These are phyloP conservation scores for Monosporascus sp. DNA, from an alignment of 2,329 filamentous ascomycete genomes.

Conservation along the genomic window DNA sequence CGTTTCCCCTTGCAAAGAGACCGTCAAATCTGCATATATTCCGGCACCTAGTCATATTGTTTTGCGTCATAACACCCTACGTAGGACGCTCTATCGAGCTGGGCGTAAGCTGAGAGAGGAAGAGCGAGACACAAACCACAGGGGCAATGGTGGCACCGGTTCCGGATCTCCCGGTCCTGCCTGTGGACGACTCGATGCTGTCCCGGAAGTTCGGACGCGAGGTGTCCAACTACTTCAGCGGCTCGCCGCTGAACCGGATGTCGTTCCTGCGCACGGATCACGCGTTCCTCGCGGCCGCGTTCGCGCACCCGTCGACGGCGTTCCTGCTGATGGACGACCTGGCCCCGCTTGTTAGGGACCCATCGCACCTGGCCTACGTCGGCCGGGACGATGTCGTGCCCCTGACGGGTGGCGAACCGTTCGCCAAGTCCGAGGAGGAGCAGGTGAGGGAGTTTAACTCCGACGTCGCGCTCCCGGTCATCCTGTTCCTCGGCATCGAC, in stretches of 20 bases:
- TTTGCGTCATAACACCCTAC: too few species aligned
- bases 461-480: conserved; percentile 55
- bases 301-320: conserved; percentile 56
- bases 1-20: too few species aligned
- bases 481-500: conserved; percentile 82
- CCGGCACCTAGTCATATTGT: too few species aligned
- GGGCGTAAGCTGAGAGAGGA: background rate
- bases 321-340: conserved; percentile 80
- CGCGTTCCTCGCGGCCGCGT: conserved; percentile 62
- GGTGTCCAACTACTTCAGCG: conserved; percentile 78
- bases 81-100: too few species aligned
- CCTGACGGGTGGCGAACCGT: conserved; percentile 68
- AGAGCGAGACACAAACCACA: background rate
- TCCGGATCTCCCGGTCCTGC: conserved; percentile 39
- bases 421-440: conserved; percentile 66
- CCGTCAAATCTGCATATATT: too few species aligned
- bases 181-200: conserved; percentile 59
- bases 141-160: conserved; percentile 26
- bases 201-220: conserved; percentile 73
- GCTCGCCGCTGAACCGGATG: conserved; percentile 70
- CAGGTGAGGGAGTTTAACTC: conserved; percentile 71
- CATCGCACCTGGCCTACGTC: conserved; percentile 61
- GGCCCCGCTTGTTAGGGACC: conserved; percentile 62
- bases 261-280: conserved; percentile 71
- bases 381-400: conserved; percentile 62